phyloP scores from a whole-genome alignment of 1,284 basidiomycete genomes.

The Trichosporon sp. region DNA sequence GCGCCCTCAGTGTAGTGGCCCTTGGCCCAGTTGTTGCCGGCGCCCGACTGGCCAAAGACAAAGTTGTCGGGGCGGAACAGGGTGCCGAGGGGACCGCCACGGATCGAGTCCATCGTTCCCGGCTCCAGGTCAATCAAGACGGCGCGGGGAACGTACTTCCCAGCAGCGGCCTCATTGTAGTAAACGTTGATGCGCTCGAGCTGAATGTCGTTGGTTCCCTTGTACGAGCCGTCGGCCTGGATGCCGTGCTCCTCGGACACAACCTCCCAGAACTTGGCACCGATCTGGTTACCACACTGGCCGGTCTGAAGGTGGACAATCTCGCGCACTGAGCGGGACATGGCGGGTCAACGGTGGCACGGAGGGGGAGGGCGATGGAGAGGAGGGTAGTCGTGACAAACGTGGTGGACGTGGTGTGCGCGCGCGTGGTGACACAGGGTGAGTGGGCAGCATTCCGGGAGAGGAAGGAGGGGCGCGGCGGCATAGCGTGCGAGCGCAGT shows the following conservation, averaged over 20 bases:
- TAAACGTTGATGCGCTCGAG: conserved; percentile 96
- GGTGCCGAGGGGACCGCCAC: conserved; percentile 58
- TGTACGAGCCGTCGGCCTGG: conserved; percentile 83
- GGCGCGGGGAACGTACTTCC: conserved; percentile 95
- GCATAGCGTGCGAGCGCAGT: neutral
- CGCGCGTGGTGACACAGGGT: neutral
- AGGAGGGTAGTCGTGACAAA: neutral
- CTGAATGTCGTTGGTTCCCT: conserved; percentile 90
- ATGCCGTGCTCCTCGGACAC: conserved; percentile 97
- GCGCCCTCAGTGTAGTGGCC: conserved; percentile 55
- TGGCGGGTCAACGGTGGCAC: conserved; percentile 5
- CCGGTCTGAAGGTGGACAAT: conserved; percentile 96
- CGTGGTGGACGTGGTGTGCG: neutral
- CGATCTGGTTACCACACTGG: conserved; percentile 97
- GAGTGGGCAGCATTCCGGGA: neutral
- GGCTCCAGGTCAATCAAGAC: conserved; percentile 93
- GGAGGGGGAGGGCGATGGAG: neutral
- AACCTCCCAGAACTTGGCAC: conserved; percentile 91
- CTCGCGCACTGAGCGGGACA: conserved; percentile 66
- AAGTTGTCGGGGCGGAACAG: conserved; percentile 60
- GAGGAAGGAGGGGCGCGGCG: neutral
- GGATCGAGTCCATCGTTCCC: conserved; percentile 93
- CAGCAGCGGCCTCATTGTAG: conserved; percentile 80
- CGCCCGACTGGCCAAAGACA: conserved; percentile 57
- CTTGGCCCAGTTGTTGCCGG: conserved; percentile 60